Base-by-base conservation (phyloP, 768 basidiomycete genomes). In the Myochromella boudieri region DNA sequence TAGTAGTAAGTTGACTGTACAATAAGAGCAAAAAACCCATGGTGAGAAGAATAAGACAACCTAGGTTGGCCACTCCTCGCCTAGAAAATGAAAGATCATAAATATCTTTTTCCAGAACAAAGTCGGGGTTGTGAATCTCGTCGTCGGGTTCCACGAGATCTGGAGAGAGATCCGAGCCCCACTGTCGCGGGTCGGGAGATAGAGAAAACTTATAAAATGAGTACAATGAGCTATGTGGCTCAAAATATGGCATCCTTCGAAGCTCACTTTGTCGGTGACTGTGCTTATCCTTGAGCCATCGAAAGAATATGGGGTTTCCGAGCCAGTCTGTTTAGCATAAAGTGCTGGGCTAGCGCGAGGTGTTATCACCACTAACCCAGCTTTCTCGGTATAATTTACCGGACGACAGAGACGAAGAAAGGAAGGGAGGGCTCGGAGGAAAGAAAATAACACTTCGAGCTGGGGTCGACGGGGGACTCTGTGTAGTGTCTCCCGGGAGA, bases 11-110 rank as follows among this genome's bases (percentile, higher is more conserved):
- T 14, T 6, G 20, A 64, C 81, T 66, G 11, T 60, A 86, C 85
- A 88, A 87, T 33, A 85, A 71, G 14, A 73, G 65, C 11, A 84
- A 51, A 42, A 80, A 67, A 18, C 68, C 68, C 42, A 63, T 42
- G 21, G 76, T 68, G 11, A 91, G 64, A 39, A 85, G 46, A 42
- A 75, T 49, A 18, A 93, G 68, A 60, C 87, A 91, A 1, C 89
- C 84, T 0, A 89, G 60, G 59, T 94, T 93, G 6, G 76, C 71
- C 41, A 89, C 58, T 29, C 87, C 87, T 67, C 89, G 71, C 47
- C 69, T 59, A 12, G 81, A 80, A 56, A 81, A 73, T 42, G 76
- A 66, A 47, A 76, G 67, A 14, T 67, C 71, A 41, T 68, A 65
- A 47, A 33, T 54, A 38, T 67, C 63, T 53, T 53, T 57, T 25